These are phyloP conservation scores for Fusarium sambucinum DNA, from an alignment of 2,329 filamentous ascomycete species.

Conservation along the genomic window DNA sequence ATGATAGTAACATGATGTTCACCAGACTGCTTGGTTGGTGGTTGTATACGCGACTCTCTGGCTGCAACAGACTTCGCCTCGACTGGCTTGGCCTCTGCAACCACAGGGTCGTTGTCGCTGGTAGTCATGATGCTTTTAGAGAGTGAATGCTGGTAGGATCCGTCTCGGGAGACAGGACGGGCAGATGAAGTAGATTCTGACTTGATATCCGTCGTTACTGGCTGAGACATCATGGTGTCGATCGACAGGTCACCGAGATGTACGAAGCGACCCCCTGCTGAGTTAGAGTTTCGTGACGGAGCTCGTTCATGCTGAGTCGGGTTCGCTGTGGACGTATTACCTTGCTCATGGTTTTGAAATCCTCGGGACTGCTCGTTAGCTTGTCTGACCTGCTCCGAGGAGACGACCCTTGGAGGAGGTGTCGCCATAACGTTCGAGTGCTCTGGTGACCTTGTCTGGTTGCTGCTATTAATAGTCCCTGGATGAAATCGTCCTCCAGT, in stretches of 20 bases:
- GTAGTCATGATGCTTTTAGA: constrained; percentile 40
- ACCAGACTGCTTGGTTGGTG: constrained; percentile 20
- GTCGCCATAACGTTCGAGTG: constrained; percentile 44
- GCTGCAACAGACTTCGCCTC: constrained; percentile 23
- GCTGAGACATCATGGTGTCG: constrained; percentile 47
- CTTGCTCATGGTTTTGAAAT: constrained; percentile 23
- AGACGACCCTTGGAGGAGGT: constrained; percentile 37
- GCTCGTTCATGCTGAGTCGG: constrained; percentile 11
- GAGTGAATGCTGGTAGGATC: constrained; percentile 26
- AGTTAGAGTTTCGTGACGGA: constrained; percentile 48
- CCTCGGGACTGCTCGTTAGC: constrained; percentile 37
- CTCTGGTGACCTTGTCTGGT: constrained; percentile 32
- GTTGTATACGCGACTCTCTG: constrained; percentile 29
- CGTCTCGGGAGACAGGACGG: constrained; percentile 22
- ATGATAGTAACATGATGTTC: constrained; percentile 39
- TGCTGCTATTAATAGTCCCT: constrained; percentile 27
- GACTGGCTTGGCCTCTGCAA: constrained; percentile 25
- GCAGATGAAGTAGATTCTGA: constrained; percentile 17
- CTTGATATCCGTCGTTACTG: constrained; percentile 5
- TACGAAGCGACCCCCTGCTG: constrained; percentile 39
- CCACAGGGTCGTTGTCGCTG: constrained; percentile 35
- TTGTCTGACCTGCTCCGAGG: constrained; percentile 41
- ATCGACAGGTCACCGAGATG: constrained; percentile 43
- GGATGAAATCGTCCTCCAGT: constrained; percentile 9
- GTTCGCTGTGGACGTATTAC: neutral